These are phyloP conservation scores for Fusarium sp. DNA, from an alignment of 2,329 filamentous ascomycete species.

Conservation along the genomic window DNA sequence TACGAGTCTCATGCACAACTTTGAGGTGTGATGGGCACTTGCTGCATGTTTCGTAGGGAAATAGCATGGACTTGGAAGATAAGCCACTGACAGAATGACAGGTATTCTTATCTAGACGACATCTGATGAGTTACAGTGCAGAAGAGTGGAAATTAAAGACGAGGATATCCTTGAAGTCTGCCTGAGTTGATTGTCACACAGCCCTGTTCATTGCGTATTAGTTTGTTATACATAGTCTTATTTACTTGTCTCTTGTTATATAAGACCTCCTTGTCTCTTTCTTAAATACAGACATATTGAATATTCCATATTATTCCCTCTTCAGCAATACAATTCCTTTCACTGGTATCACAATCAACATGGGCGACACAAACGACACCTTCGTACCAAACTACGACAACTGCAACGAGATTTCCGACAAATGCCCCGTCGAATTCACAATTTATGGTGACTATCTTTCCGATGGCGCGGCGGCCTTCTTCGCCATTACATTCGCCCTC, in stretches of 20 bases:
- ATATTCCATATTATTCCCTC: neutral
- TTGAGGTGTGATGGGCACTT: neutral
- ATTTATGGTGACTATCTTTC: constrained; percentile 42
- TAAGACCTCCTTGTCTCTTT: neutral
- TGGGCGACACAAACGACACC: constrained; percentile 16
- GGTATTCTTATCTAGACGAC: neutral
- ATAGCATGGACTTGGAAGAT: too few species aligned
- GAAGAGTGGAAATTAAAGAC: neutral
- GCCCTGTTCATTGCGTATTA: neutral
- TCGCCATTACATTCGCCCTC: constrained; percentile 51
- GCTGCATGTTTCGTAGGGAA: neutral
- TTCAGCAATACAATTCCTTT: too few species aligned
- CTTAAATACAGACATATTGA: neutral
- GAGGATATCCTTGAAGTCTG: neutral
- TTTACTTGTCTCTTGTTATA: constrained; percentile 2
- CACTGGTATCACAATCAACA: neutral
- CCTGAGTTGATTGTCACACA: neutral
- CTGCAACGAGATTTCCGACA: constrained; percentile 39
- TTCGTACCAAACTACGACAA: constrained; percentile 25
- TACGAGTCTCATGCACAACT: neutral
- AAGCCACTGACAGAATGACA: neutral
- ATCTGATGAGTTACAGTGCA: neutral
- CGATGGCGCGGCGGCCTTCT: constrained; percentile 42
- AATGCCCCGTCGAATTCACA: constrained; percentile 41
- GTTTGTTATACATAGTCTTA: neutral